Conservation (phyloP, 148 eudicot genomes). For the Rheum nobile region DNA sequence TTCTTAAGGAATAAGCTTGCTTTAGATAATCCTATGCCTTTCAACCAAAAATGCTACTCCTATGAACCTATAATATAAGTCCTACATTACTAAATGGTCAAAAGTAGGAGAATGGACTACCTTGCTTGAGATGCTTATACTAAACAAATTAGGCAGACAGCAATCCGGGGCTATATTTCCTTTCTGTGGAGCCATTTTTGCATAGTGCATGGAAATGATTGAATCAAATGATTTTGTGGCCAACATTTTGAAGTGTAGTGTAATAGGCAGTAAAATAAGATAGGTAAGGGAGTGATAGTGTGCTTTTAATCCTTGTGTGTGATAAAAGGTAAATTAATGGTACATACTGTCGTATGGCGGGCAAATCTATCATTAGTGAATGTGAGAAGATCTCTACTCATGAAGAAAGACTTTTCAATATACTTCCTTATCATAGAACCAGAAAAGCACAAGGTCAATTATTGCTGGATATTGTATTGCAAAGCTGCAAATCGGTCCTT, state of each 20-base stretch:
- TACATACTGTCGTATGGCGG: background rate
- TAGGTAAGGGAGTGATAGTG: background rate
- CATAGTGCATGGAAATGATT: background rate
- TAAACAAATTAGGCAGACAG: background rate
- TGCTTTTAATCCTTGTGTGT: background rate
- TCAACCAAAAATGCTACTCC: background rate
- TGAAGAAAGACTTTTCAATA: background rate
- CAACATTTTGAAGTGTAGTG: background rate
- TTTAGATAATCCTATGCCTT: background rate
- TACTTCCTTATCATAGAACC: too few species aligned
- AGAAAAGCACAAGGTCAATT: too few species aligned
- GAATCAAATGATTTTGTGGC: background rate
- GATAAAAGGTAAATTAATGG: background rate
- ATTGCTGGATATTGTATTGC: background rate
- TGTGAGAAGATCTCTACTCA: background rate
- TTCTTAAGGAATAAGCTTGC: background rate
- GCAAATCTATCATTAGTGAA: background rate
- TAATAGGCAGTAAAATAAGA: background rate
- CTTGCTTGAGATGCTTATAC: background rate
- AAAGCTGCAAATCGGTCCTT: background rate
- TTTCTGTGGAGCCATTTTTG: background rate
- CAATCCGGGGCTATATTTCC: background rate
- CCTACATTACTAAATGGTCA: background rate
- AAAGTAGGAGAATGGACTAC: background rate
- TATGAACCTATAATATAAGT: background rate